phyloP scores from a whole-genome alignment of 2,329 filamentous ascomycete genomes.

The Fusarium nurragi region DNA sequence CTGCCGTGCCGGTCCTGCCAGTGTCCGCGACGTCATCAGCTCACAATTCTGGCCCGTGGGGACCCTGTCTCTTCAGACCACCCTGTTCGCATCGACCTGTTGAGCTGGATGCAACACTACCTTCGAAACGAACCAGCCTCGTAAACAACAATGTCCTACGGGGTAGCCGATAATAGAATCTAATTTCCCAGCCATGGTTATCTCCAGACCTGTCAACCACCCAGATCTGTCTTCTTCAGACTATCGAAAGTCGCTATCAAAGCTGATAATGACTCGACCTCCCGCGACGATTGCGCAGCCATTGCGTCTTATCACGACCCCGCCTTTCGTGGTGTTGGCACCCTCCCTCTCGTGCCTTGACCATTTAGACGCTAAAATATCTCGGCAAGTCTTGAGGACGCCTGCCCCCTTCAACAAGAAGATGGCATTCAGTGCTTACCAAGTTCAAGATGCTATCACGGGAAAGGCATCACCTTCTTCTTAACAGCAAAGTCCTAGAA shows the following conservation, averaged over 20 bases:
- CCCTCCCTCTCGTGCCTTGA: conserved; percentile 7
- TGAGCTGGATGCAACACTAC: conserved; percentile 11
- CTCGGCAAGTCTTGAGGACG: not conserved
- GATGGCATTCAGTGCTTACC: not conserved
- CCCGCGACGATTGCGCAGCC: conserved; percentile 5
- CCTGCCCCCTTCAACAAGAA: not conserved
- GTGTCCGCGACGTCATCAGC: conserved; percentile 40
- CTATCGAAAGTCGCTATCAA: not conserved
- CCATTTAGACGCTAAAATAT: not conserved
- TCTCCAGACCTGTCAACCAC: not conserved
- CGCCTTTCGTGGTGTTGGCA: conserved; percentile 23
- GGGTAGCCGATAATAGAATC: not conserved
- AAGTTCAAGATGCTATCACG: not conserved
- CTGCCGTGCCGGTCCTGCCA: conserved; percentile 22
- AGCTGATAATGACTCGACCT: conserved; percentile 5
- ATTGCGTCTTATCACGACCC: conserved; percentile 32
- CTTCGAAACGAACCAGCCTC: no score
- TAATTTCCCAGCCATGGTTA: not conserved
- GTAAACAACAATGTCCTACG: not conserved
- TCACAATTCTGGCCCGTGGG: conserved; percentile 28
- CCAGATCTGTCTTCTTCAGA: not conserved
- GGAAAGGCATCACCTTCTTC: no score
- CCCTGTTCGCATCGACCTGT: conserved; percentile 27
- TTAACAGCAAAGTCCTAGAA: no score
- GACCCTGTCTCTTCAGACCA: conserved; percentile 16